Evolutionary conservation across 768 basidiomycete species (phyloP).

Genomic region (Leccinum disarticulatum): DNA sequence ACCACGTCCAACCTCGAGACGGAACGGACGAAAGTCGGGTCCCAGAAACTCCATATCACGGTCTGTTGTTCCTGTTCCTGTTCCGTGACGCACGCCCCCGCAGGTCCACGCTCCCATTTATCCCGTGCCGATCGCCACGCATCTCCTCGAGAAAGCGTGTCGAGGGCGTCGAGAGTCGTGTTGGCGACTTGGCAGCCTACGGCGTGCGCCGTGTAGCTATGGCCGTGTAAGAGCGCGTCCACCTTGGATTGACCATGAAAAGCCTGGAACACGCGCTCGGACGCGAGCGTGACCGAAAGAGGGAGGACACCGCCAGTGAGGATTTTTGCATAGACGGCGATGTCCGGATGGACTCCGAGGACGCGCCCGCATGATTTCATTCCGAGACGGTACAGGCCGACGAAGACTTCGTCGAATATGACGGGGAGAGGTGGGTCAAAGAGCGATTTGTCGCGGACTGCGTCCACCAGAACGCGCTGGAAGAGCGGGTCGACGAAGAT

Average conservation of each 20-base stretch:
- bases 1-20: constrained; percentile 58
- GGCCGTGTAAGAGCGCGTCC: constrained; percentile 90
- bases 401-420: constrained; percentile 95
- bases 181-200: constrained; percentile 92
- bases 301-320: constrained; percentile 92
- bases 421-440: constrained; percentile 68
- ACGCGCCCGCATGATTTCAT: constrained; percentile 61
- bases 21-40: constrained; percentile 61
- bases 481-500: constrained; percentile 96
- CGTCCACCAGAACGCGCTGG: constrained; percentile 84
- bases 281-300: constrained; percentile 81
- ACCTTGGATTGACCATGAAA: constrained; percentile 75
- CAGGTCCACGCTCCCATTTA: constrained; percentile 48
- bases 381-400: constrained; percentile 87
- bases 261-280: constrained; percentile 73
- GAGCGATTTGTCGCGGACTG: constrained; percentile 54
- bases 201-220: constrained; percentile 94
- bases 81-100: not conserved
- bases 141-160: constrained; percentile 44
- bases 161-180: constrained; percentile 68
- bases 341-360: constrained; percentile 77
- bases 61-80: constrained; percentile 4
- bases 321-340: constrained; percentile 90
- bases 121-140: constrained; percentile 59
- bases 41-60: constrained; percentile 87